Base-by-base conservation (phyloP, 805 yeast species). In the Yarrowia sp. region DNA sequence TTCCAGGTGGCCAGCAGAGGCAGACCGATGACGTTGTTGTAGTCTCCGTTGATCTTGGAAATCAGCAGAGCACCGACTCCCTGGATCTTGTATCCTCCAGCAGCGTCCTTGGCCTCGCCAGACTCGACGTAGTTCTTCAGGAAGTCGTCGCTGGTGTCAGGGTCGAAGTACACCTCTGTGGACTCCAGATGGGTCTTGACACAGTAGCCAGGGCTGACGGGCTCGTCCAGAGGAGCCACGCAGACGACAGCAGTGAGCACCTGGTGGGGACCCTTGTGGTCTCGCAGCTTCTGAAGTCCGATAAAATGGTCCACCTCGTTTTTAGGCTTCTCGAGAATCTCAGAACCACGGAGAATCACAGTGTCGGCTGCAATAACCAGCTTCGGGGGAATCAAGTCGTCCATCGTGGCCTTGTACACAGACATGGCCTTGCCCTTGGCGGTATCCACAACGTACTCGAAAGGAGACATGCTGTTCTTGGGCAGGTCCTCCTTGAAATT, bases 51-150 rank as follows among this genome's bases (percentile, higher is more conserved):
- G 12, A 91, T 80, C 14, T 74, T 73, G 19, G 77, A 73, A 66
- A 94, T 82, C 65, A 93, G 74, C 35, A 85, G 69, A 33, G 71
- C 69, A 0, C 87, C 84, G 1, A 96, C 94, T 0, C 86, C 88
- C 73, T 93, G 98, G 63, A 87, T 85, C 67, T 84, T 85, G 75
- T 89, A 92, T 0, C 99, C 99, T 6, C 97, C 99, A 1, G 98
- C 97, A 0, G 89, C 97, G 51, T 80, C 80, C 7, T 78, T 62
- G 0, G 94, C 98, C 71, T 93, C 97, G 21, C 80, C 86, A 1
- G 85, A 75, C 2, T 78, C 79, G 10, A 88, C 86, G 71, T 93
- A 93, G 14, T 78, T 75, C 24, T 80, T 69, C 4, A 93, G 68
- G 38, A 85, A 76, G n/a, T 77, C 82, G 66, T 83, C 84, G 0